Conservation (phyloP, 2,329 filamentous ascomycete species). For the Diplodia sapinea region DNA sequence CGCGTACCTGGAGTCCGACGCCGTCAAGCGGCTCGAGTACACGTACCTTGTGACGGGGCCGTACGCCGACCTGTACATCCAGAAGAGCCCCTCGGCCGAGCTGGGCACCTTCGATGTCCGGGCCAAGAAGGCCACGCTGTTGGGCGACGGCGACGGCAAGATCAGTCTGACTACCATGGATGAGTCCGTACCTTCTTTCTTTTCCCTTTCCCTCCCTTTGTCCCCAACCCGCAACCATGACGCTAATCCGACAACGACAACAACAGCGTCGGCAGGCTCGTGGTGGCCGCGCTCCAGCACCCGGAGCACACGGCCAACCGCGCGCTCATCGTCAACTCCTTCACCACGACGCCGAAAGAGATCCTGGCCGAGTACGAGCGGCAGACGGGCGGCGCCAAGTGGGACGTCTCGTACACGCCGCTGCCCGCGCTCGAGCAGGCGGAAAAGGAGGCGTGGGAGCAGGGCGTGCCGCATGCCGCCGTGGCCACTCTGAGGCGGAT, state of each 20-base stretch:
- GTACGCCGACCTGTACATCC: conserved; percentile 69
- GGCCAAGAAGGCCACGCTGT: conserved; percentile 63
- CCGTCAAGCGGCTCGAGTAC: conserved; percentile 54
- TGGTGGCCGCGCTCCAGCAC: conserved; percentile 66
- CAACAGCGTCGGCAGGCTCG: conserved; percentile 67
- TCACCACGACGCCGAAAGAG: conserved; percentile 67
- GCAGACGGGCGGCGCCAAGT: conserved; percentile 62
- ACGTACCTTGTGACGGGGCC: conserved; percentile 75
- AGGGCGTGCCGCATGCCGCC: conserved; percentile 59
- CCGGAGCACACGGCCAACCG: conserved; percentile 61
- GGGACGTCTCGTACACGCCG: conserved; percentile 61
- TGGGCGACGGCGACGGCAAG: conserved; percentile 68
- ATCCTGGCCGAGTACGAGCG: conserved; percentile 71
- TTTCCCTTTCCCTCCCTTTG: no score
- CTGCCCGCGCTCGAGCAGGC: conserved; percentile 60
- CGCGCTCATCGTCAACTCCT: conserved; percentile 72
- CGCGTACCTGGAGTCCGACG: conserved; percentile 52
- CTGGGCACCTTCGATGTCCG: conserved; percentile 66
- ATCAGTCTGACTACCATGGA: conserved; percentile 68
- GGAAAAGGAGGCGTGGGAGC: conserved; percentile 66
- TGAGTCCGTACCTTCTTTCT: conserved; percentile 60
- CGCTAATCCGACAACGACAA: not conserved
- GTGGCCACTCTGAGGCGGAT: conserved; percentile 69
- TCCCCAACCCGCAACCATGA: no score
- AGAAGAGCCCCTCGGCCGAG: conserved; percentile 47